Evolutionary conservation across 1,139 yeast genomes (phyloP), one percentile per base, ranked within the genome.

Genomic region (Saccharomyces hybrid): DNA sequence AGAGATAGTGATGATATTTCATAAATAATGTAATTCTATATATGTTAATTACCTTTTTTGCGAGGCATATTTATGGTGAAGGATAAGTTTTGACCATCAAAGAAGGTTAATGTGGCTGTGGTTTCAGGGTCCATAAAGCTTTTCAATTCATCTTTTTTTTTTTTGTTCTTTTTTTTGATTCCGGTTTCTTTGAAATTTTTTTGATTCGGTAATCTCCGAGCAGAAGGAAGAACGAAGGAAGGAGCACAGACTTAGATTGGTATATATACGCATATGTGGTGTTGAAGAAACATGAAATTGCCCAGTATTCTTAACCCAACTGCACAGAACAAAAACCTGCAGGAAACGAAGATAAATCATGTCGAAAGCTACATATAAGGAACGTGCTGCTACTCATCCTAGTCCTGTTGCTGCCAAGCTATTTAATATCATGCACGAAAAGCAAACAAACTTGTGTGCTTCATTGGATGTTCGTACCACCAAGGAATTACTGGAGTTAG

Each of bases 381-480:
- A 78, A 55, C 82, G 99, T 70, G 95, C 96, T 1, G 75, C 72
- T 14, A 64, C 72, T 6, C 97, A 89, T 66, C 73, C 81, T 1
- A 86, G 96, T 19, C 85, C 93, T 1, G 85, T 93, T 23, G 98
- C 97, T 1, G 74, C 80, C 54, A 81, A 88, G 58, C 80, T 95
- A 50, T 77, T 95, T 58, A 72, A 72, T 29, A 78, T 91, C 49
- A 90, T 91, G 88, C 89, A 85, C 53, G 69, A 74, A 49, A 95
- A 95, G 71, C 76, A 88, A 70, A 81, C 97, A 56, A 95, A 93
- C 65, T 78, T 95, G 57, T 95, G 99, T 76, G 98, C 98, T 19
- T 90, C 98, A n/a, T 81, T 91, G 25, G 99, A 95, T 70, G 95
- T 93, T 23, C 80, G 81, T 57, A 82, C 87, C 44, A 89, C 97